These are phyloP conservation scores for Akanthomyces lecanii DNA, from an alignment of 2,329 filamentous ascomycete species.

Conservation along the genomic window DNA sequence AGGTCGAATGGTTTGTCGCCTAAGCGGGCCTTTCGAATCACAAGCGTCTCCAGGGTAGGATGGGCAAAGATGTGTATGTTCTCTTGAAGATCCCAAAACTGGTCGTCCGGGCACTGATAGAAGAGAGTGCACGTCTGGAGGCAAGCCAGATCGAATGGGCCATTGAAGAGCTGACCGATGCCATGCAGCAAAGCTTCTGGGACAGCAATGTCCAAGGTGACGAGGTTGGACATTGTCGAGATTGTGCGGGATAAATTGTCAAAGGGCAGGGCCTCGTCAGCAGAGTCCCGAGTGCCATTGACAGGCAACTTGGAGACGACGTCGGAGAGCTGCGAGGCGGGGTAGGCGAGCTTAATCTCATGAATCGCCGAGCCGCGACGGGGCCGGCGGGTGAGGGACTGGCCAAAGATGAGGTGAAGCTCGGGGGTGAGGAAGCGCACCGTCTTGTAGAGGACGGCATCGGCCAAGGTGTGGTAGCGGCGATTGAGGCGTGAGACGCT, in stretches of 20 bases:
- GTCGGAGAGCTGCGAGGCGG: conserved; percentile 39
- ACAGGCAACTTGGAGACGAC: conserved; percentile 35
- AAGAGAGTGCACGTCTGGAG: conserved; percentile 44
- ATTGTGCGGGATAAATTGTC: conserved; percentile 44
- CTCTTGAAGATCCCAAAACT: conserved; percentile 48
- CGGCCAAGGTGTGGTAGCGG: conserved; percentile 40
- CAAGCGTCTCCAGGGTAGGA: conserved; percentile 43
- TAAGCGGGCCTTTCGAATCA: conserved; percentile 41
- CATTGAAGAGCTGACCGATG: conserved; percentile 46
- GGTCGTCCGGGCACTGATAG: conserved; percentile 41
- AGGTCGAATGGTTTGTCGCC: conserved; percentile 45
- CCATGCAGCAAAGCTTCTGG: conserved; percentile 41
- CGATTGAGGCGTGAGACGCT: conserved; percentile 40
- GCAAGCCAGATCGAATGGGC: conserved; percentile 47
- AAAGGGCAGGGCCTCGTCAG: conserved; percentile 24
- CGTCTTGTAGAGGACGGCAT: conserved; percentile 44
- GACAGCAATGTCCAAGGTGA: conserved; percentile 43
- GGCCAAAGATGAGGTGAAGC: conserved; percentile 45
- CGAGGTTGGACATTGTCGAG: conserved; percentile 47
- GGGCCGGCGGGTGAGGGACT: conserved; percentile 42
- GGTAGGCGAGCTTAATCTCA: conserved; percentile 42
- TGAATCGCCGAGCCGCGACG: conserved; percentile 45
- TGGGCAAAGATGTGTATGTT: conserved; percentile 51
- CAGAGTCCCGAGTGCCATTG: conserved; percentile 21
- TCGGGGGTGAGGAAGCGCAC: conserved; percentile 44